Evolutionary conservation across 306 rosid species (phyloP), one percentile per base, ranked within the genome.

Genomic region (Malus sieversii): DNA sequence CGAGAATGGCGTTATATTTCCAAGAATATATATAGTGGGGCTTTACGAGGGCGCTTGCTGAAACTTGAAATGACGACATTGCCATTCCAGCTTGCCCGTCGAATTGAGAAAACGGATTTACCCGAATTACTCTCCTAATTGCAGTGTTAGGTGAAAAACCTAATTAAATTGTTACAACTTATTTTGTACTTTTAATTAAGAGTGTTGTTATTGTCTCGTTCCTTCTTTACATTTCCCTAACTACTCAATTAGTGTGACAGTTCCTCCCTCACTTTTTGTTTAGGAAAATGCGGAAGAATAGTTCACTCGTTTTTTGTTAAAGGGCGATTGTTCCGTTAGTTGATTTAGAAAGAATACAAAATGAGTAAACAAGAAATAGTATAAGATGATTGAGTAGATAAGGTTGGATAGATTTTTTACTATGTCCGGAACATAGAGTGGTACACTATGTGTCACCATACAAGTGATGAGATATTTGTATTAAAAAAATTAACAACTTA

Each of bases 381-480:
- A 4, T 48, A 0, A 48, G 55, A 15, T 0, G 20, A 15, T 48
- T 48, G 55, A 48, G 20, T 15, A 0, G 1, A 16, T 46, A 46
- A 46, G 7, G 2, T 46, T 46, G 7, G 8, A 45, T 45, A 45
- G 15, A 6, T 35, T 35, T 35, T 35, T 35, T 6, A 6, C 2
- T 35, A 2, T 35, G 40, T 35, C 0, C 9, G 2, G 2, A 35
- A 35, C 3, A 5, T 0, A 0, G 7, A 0, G 2, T 35, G 2
- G 9, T 35, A 35, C 2, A 35, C 0, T 6, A 35, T 2, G 9
- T 35, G 40, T 35, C 2, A 35, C 0, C 7, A 35, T 35, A 35
- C 2, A 35, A 35, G 40, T 35, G 40, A 6, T 35, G 2, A 1
- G 40, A 35, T 35, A 35, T 6, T 35, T 35, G 9, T 6, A 6